Conservation (phyloP, 805 yeast genomes). For the Saccharomycopsis sp. region DNA sequence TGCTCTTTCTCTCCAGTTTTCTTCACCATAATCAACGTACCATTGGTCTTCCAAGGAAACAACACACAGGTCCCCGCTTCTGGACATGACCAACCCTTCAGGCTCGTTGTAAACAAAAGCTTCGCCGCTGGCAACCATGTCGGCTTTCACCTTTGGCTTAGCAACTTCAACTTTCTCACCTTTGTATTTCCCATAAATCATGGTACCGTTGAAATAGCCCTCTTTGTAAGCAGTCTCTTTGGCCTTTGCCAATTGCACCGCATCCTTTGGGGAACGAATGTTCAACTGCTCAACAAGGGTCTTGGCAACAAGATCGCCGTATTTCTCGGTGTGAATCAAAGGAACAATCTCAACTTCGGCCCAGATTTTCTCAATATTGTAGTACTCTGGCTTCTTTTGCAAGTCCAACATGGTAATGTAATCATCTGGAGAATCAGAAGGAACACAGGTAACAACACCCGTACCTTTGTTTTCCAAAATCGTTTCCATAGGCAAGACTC, state of each 20-base stretch:
- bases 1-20: constrained; percentile 74
- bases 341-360: constrained; percentile 69
- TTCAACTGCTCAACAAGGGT: constrained; percentile 74
- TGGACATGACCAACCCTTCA: constrained; percentile 78
- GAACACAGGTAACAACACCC: constrained; percentile 98
- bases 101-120: constrained; percentile 95
- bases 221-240: constrained; percentile 94
- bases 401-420: constrained; percentile 57
- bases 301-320: constrained; percentile 86
- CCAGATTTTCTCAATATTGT: constrained; percentile 33
- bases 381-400: constrained; percentile 18
- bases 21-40: constrained; percentile 97
- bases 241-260: constrained; percentile 78
- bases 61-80: constrained; percentile 95
- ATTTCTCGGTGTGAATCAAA: constrained; percentile 69
- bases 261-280: constrained; percentile 91
- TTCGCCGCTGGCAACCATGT: constrained; percentile 62
- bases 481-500: constrained; percentile 96
- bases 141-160: constrained; percentile 77
- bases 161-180: constrained; percentile 91
- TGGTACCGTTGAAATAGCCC: constrained; percentile 84
- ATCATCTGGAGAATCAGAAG: constrained; percentile 98
- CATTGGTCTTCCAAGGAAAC: constrained; percentile 98
- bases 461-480: constrained; percentile 94
- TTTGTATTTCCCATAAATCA: constrained; percentile 70